Evolutionary conservation across 2,329 filamentous ascomycete genomes (phyloP).

Genomic region (Rutstroemia sp.): DNA sequence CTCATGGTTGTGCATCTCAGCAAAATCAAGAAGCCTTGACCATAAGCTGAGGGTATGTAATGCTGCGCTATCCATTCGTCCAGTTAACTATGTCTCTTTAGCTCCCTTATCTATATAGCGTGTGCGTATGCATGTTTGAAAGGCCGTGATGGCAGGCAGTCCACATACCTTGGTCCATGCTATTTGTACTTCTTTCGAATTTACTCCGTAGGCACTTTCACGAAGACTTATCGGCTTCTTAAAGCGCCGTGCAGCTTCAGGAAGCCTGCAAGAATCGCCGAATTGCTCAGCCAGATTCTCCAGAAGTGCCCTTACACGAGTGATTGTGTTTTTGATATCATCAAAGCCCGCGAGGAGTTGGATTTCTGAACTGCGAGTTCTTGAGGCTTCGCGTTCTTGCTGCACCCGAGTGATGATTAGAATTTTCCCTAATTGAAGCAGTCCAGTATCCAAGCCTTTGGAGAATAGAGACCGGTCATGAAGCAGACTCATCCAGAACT

Average conservation of each 20-base stretch:
- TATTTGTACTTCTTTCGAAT: too few species aligned
- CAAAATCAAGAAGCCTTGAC: slow-evolving; percentile 20
- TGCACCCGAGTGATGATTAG: not conserved
- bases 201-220: too few species aligned
- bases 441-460: not conserved
- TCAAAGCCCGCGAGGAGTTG: not conserved
- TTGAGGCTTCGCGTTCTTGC: slow-evolving; percentile 5
- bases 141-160: too few species aligned
- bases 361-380: not conserved
- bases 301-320: too few species aligned
- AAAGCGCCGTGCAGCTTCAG: too few species aligned
- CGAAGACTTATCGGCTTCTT: too few species aligned
- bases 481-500: slow-evolving; percentile 13
- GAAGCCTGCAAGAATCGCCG: too few species aligned
- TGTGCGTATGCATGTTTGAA: not conserved
- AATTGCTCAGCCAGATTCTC: too few species aligned
- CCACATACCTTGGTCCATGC: too few species aligned
- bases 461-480: slow-evolving; percentile 12
- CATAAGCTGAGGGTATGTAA: not conserved
- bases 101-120: not conserved
- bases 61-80: not conserved
- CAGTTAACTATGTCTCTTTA: not conserved
- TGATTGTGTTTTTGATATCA: not conserved
- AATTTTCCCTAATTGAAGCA: slow-evolving; percentile 3
- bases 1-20: slow-evolving; percentile 23